These are phyloP conservation scores for Clavispora phyllophila DNA, from an alignment of 805 yeast species.

Conservation along the genomic window DNA sequence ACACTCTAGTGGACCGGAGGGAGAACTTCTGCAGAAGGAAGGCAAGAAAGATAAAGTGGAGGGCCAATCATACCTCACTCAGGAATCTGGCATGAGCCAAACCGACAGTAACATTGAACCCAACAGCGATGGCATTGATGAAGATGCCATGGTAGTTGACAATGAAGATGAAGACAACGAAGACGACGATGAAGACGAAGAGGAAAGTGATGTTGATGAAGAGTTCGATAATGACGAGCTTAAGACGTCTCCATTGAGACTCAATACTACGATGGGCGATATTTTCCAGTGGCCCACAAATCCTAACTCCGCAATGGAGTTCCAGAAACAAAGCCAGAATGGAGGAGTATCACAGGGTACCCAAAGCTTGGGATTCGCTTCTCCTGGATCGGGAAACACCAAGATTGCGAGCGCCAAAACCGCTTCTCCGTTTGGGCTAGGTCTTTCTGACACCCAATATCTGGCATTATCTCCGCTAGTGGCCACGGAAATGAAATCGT, in stretches of 20 bases:
- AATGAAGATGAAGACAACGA: slow-evolving; percentile 11
- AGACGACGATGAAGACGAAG: slow-evolving; percentile 18
- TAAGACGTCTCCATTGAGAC: slow-evolving; percentile 8
- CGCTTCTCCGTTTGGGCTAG: slow-evolving; percentile 5
- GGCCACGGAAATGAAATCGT: neutral
- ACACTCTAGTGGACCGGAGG: neutral
- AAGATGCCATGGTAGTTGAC: slow-evolving; percentile 8
- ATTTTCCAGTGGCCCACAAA: neutral
- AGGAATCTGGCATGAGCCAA: neutral
- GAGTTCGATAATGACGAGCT: slow-evolving; percentile 3
- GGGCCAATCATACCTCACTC: neutral
- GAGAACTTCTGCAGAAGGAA: neutral
- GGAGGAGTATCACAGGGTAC: neutral
- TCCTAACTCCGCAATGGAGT: neutral
- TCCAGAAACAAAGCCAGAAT: neutral
- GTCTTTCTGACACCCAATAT: neutral
- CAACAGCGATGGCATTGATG: slow-evolving; percentile 7
- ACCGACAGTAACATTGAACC: slow-evolving; percentile 5
- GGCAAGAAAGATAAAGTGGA: neutral
- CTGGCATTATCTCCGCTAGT: slow-evolving; percentile 2
- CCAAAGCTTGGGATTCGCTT: neutral
- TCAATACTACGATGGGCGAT: slow-evolving; percentile 7
- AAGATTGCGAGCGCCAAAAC: slow-evolving; percentile 1
- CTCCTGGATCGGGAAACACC: neutral
- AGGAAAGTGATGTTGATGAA: slow-evolving; percentile 38